Evolutionary conservation across 2,329 filamentous ascomycete species (phyloP).

Genomic region (Ophiocordyceps camponoti-saundersi): DNA sequence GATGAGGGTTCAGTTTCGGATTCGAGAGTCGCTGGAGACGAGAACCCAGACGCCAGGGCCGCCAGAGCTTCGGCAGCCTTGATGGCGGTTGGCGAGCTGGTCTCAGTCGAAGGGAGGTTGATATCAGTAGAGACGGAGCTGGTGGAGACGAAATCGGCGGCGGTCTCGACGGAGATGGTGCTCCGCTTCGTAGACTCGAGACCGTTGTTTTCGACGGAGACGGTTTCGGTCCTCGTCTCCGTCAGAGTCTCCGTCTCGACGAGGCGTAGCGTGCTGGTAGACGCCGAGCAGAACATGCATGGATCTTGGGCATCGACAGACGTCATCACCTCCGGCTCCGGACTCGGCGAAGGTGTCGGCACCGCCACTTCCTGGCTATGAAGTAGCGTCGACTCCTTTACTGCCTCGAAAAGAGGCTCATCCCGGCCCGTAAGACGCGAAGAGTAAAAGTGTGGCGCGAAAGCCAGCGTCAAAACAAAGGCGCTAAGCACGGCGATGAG

Average conservation of each 20-base stretch:
- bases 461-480: constrained; percentile 35
- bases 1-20: neutral
- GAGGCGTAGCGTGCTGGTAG: constrained; percentile 1
- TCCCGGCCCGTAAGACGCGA: neutral
- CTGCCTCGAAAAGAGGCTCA: neutral
- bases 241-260: constrained; percentile 12
- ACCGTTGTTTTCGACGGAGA: no score
- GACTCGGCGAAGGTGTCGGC: neutral
- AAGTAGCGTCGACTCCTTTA: neutral
- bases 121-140: neutral
- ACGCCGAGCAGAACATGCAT: constrained; percentile 7
- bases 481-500: constrained; percentile 36
- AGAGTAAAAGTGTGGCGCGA: neutral
- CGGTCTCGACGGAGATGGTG: neutral
- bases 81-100: neutral
- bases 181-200: neutral
- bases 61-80: neutral
- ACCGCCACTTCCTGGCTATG: no score
- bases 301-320: constrained; percentile 5
- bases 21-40: neutral
- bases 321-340: neutral
- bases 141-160: no score
- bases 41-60: neutral
- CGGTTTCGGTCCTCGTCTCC: neutral
- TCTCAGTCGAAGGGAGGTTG: neutral